Base-by-base conservation (phyloP, 2,329 filamentous ascomycete species). In the Lachnellula hyalina region DNA sequence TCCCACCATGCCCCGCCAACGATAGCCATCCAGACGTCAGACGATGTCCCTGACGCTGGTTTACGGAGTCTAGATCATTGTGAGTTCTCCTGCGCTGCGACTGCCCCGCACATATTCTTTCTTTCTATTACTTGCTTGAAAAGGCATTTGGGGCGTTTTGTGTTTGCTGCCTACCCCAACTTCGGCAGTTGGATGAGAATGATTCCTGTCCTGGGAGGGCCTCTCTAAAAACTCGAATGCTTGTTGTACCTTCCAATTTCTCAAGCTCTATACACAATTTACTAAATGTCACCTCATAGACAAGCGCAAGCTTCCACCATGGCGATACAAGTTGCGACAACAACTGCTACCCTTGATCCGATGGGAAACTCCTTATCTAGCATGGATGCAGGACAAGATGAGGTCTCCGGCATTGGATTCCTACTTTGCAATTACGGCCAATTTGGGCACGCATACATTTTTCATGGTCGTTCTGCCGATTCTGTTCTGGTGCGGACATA, bases 401-500 rank as follows among this genome's bases (percentile, higher is more conserved):
- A 88, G 93, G 67, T 87, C 89, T 19, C 90, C 90, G 0, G 81
- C 88, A 8, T 85, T 97, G 66, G 94, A 99, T 73, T 90, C 90
- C 59, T 99, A 96, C 76, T 99, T 99, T 73, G 93, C 94, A 49
- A 90, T 95, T 62, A 96, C 92, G 0, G 94, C 94, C 60, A 99
- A 97, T 72, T 82, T 97, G 53, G 90, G 94, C 62, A 99, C 94
- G 0, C 94, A 99, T 73, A 99, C 94, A 0, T 97, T 96, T 76
- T 99, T 96, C 78, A 97, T 97, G 92, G 81, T 96, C 63, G 87
- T 90, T 55, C 76, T 99, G 67, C 94, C 94, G 5, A 90, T 97
- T 61, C 81, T 96, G 64, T 97, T 97, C 76, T 99, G 94, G 94
- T 96, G 90, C 67, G 93, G 93, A 52, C 89, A 92, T 73, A 85